phyloP scores from a whole-genome alignment of 108 stramenopile species.

The Aureococcus anophagefferens region DNA sequence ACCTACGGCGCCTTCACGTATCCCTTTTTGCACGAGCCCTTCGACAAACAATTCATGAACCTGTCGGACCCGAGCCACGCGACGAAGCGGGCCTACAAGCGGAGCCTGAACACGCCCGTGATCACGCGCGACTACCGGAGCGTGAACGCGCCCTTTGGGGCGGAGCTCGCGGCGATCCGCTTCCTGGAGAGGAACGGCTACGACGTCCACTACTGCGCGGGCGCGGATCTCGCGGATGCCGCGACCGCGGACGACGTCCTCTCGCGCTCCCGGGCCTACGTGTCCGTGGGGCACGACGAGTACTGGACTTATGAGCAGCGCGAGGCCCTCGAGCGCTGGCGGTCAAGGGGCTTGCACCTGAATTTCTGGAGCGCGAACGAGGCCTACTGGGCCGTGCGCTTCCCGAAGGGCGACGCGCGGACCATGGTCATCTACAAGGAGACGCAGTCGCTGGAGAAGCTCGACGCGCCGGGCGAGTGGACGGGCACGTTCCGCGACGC shows the following conservation, averaged over 20 bases:
- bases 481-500: slow-evolving; percentile 11
- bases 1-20: neutral
- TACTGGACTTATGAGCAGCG: slow-evolving; percentile 7
- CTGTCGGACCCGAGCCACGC: neutral
- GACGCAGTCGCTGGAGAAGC: neutral
- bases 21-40: neutral
- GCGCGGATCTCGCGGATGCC: neutral
- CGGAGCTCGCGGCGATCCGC: slow-evolving; percentile 3
- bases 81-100: neutral
- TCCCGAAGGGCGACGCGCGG: neutral
- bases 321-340: neutral
- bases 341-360: neutral
- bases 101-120: neutral
- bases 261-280: neutral
- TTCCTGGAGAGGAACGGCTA: slow-evolving; percentile 6
- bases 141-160: slow-evolving; percentile 7
- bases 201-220: neutral
- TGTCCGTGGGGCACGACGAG: slow-evolving; percentile 14
- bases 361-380: slow-evolving; percentile 12
- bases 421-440: slow-evolving; percentile 5
- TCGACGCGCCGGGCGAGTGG: neutral
- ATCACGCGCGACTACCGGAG: neutral
- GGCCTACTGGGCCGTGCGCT: slow-evolving; percentile 11
- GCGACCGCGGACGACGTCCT: too few species aligned
- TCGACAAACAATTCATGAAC: neutral